Evolutionary conservation across 805 yeast species (phyloP).

Genomic region (Metschnikowia sp.): DNA sequence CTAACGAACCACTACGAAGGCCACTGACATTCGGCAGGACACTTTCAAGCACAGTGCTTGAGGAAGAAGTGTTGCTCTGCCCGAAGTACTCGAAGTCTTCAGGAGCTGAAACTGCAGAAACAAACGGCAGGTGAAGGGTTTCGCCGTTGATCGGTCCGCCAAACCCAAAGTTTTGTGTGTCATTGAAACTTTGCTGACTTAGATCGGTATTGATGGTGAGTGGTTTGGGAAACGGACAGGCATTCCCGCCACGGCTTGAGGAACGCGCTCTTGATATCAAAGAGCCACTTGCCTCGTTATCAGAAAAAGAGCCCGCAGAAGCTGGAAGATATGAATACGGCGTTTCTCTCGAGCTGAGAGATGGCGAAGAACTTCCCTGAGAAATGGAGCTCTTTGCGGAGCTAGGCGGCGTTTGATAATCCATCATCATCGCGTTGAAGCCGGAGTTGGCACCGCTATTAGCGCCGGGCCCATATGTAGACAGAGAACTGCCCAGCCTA

Average conservation of each 20-base stretch:
- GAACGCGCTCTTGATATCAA: conserved; percentile 13
- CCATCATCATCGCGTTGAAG: conserved; percentile 39
- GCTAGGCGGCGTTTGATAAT: conserved; percentile 39
- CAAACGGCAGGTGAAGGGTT: conserved; percentile 40
- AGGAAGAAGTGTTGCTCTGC: conserved; percentile 13
- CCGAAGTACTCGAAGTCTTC: conserved; percentile 35
- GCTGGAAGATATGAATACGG: conserved; percentile 3
- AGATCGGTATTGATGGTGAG: conserved; percentile 39
- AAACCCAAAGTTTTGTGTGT: conserved; percentile 2
- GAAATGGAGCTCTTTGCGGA: conserved; percentile 32
- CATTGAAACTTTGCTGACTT: background rate
- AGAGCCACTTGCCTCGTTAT: conserved; percentile 31
- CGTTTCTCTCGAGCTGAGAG: conserved; percentile 1
- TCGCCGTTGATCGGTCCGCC: conserved; percentile 8
- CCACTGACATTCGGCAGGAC: conserved; percentile 13
- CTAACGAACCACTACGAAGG: conserved; percentile 10
- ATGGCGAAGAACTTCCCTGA: conserved; percentile 17
- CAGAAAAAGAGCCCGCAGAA: conserved; percentile 15
- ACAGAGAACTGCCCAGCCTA: conserved; percentile 24
- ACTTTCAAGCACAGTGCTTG: conserved; percentile 4
- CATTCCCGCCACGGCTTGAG: conserved; percentile 17
- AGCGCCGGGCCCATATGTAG: conserved; percentile 10
- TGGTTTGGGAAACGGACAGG: conserved; percentile 29
- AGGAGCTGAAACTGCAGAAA: conserved; percentile 35
- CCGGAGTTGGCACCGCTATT: conserved; percentile 8